These are phyloP conservation scores for Hordeum pubiflorum DNA, from an alignment of 202 grass and related monocot genomes.

Conservation along the genomic window DNA sequence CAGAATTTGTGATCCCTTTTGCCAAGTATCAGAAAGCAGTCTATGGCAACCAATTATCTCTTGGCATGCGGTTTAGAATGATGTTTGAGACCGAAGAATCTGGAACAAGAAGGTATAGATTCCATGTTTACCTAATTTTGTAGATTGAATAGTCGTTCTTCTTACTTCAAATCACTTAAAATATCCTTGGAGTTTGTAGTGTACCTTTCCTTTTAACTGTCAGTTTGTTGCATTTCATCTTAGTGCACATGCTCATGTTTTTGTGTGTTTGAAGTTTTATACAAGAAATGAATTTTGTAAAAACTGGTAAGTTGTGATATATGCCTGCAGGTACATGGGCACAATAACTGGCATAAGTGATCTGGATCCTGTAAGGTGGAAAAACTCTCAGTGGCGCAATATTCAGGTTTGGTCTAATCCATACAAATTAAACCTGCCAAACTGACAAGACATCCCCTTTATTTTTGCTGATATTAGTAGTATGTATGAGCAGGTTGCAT, in stretches of 20 bases:
- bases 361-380: slow-evolving; percentile 70
- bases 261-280: slow-evolving; percentile 24
- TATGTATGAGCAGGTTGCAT: slow-evolving; percentile 59
- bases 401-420: slow-evolving; percentile 51
- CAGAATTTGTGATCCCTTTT: slow-evolving; percentile 92
- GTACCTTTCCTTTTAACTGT: neutral
- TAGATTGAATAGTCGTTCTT: slow-evolving; percentile 2
- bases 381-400: slow-evolving; percentile 69
- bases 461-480: slow-evolving; percentile 24
- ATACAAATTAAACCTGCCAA: slow-evolving; percentile 15
- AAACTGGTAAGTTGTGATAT: neutral
- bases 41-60: slow-evolving; percentile 63
- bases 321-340: slow-evolving; percentile 70
- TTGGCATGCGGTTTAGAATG: slow-evolving; percentile 88
- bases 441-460: neutral
- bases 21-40: slow-evolving; percentile 73
- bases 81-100: slow-evolving; percentile 96
- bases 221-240: slow-evolving; percentile 6
- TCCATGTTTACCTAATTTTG: slow-evolving; percentile 20
- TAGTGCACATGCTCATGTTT: neutral
- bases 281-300: slow-evolving; percentile 4
- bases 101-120: slow-evolving; percentile 63
- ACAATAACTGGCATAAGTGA: slow-evolving; percentile 70
- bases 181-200: slow-evolving; percentile 3
- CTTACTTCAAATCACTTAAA: slow-evolving; percentile 15